Evolutionary conservation across 768 basidiomycete genomes (phyloP).

Genomic region (Naganishia onofrii): DNA sequence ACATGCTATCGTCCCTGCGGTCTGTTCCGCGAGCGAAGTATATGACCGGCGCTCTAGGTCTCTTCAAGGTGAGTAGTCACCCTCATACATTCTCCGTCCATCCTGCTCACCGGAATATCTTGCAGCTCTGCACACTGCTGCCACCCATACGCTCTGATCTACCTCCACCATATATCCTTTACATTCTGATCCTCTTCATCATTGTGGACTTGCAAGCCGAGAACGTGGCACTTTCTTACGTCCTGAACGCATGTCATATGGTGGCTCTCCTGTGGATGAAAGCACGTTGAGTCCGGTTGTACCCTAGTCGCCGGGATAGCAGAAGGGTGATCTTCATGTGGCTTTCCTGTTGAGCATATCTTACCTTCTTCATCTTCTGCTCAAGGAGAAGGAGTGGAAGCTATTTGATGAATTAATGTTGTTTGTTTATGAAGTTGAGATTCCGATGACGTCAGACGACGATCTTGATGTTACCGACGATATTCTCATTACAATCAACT

Average conservation of each 20-base stretch:
- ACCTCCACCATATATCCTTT: neutral
- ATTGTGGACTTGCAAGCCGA: conserved; percentile 16
- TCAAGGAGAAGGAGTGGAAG: no score
- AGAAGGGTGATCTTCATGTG: no score
- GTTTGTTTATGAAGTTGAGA: no score
- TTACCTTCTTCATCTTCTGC: no score
- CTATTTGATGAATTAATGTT: no score
- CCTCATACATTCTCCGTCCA: no score
- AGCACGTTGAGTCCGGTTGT: neutral
- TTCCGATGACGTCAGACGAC: no score
- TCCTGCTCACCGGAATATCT: neutral
- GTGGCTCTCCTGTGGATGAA: neutral
- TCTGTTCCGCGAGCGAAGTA: neutral
- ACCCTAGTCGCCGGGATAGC: no score
- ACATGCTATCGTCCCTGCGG: neutral
- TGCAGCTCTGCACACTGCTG: conserved; percentile 8
- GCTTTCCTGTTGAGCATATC: no score
- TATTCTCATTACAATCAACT: no score
- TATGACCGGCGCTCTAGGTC: neutral
- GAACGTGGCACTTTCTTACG: neutral
- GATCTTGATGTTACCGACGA: no score
- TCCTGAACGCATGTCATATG: neutral
- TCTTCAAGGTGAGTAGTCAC: conserved; percentile 11
- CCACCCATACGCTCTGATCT: neutral
- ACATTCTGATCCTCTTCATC: neutral